Base-by-base conservation (phyloP, 306 rosid species). In the Inga oerstediana region DNA sequence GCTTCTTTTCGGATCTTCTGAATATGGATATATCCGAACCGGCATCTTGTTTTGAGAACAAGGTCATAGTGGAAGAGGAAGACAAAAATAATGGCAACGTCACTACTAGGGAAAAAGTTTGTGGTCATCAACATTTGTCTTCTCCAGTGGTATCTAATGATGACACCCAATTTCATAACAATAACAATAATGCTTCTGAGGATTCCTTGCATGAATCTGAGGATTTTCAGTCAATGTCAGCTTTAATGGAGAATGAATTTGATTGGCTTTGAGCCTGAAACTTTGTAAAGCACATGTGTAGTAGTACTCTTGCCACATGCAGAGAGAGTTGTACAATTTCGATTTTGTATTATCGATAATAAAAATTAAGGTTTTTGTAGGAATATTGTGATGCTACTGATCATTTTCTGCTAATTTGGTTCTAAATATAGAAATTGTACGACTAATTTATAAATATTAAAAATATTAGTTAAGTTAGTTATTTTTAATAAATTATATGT, bases 1-100 rank as follows among this genome's bases (percentile, higher is more conserved):
- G 77, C 51, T 74, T 87, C 73, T 85, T 89, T 16, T 79, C 91
- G 34, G 92, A 89, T 78, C 61, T 89, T 8, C 85, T 90, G 11
- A 73, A 85, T 74, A 72, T 84, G 77, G 92, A 90, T 74, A 77
- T 85, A 34, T 70, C 92, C 0, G 77, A 86, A 77, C 51, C 83
- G 14, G 19, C 43, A 39, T 39, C 73, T 34, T 82, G 68, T 82
- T 81, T 79, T 35, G 83, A 59, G 62, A 70, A 72, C 58, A 67
- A 76, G 46, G 43, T 39, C 43, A 7, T 37, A 37, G 41, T 37
- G 41, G 7, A 37, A 7, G 80, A 49, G 56, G 83, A 71, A n/a
- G 65, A n/a, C 64, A n/a, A 16, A 14, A 67, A 35, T 72, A 46
- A 48, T 34, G 48, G 16, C 19, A 54, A 45, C 7, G 43, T 39